phyloP scores from a whole-genome alignment of 73 alveolate species.

The Durusdinium trenchii region DNA sequence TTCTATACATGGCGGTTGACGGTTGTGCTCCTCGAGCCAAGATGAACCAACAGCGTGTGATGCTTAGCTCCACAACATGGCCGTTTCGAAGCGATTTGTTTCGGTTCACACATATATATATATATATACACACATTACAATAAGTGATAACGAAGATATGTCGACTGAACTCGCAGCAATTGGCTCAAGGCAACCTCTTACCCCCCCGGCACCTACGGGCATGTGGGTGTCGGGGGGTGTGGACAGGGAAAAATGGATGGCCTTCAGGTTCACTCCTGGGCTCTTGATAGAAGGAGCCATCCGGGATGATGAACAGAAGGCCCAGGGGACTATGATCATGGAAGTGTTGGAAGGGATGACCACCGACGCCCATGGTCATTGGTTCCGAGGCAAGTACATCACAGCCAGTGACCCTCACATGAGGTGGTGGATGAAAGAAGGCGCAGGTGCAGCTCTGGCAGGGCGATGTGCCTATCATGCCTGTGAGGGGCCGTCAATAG shows the following conservation, averaged over 20 bases:
- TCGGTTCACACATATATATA: background rate
- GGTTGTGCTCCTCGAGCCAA: slow-evolving; percentile 96
- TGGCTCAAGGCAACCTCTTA: background rate
- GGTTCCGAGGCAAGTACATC: background rate
- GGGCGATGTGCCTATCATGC: background rate
- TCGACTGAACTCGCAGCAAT: background rate
- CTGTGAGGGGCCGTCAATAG: background rate
- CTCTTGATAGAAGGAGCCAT: background rate
- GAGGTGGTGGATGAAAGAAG: background rate
- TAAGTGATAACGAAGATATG: background rate
- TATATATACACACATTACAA: background rate
- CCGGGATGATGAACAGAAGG: background rate
- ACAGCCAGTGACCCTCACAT: background rate
- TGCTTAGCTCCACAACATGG: background rate
- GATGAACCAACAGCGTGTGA: slow-evolving; percentile 91
- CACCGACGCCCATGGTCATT: background rate
- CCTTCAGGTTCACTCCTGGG: background rate
- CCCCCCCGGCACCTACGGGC: background rate
- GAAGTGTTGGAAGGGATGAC: background rate
- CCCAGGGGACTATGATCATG: background rate
- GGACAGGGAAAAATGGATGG: background rate
- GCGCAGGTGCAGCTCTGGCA: background rate
- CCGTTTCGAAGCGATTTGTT: no score
- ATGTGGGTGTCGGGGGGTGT: background rate
- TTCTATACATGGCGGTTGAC: slow-evolving; percentile 99